Conservation (phyloP, 768 basidiomycete species). For the Chalciporus chontae region DNA sequence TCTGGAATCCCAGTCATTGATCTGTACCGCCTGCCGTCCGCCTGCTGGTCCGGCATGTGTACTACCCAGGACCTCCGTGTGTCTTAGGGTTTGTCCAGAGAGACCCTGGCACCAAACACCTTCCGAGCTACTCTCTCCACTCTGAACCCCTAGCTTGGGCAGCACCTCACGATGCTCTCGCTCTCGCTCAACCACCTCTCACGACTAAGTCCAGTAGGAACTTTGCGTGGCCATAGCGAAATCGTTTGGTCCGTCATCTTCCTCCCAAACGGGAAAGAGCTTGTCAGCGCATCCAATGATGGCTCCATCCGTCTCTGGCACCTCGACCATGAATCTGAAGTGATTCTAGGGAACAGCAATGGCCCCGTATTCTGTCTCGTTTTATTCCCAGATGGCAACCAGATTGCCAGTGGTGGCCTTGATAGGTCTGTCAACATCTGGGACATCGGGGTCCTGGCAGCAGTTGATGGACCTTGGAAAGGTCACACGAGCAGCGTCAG, state of each 20-base stretch:
- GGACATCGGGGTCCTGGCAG: slow-evolving; percentile 21
- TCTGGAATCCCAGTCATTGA: slow-evolving; percentile 32
- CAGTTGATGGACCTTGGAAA: slow-evolving; percentile 21
- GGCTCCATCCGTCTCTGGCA: slow-evolving; percentile 30
- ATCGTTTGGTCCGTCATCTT: slow-evolving; percentile 30
- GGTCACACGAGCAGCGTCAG: slow-evolving; percentile 25
- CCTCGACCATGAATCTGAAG: slow-evolving; percentile 23
- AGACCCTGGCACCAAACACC: slow-evolving; percentile 24
- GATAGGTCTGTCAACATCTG: slow-evolving; percentile 31
- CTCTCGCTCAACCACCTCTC: slow-evolving; percentile 29
- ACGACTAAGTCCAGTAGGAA: slow-evolving; percentile 20
- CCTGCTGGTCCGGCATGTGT: slow-evolving; percentile 32
- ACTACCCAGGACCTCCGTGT: slow-evolving; percentile 27
- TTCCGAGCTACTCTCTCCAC: slow-evolving; percentile 21
- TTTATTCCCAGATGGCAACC: slow-evolving; percentile 25
- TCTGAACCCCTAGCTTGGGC: slow-evolving; percentile 22
- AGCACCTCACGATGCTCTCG: slow-evolving; percentile 27
- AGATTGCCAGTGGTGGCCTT: slow-evolving; percentile 27
- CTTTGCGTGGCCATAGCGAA: slow-evolving; percentile 23
- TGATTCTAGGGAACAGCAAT: slow-evolving; percentile 20
- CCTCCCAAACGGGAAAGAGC: slow-evolving; percentile 22
- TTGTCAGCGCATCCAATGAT: slow-evolving; percentile 29
- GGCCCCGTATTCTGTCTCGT: slow-evolving; percentile 27
- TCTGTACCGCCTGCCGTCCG: slow-evolving; percentile 31
- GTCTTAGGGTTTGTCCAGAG: slow-evolving; percentile 30